phyloP scores from a whole-genome alignment of 306 rosid genomes.

The Fagus crenata region DNA sequence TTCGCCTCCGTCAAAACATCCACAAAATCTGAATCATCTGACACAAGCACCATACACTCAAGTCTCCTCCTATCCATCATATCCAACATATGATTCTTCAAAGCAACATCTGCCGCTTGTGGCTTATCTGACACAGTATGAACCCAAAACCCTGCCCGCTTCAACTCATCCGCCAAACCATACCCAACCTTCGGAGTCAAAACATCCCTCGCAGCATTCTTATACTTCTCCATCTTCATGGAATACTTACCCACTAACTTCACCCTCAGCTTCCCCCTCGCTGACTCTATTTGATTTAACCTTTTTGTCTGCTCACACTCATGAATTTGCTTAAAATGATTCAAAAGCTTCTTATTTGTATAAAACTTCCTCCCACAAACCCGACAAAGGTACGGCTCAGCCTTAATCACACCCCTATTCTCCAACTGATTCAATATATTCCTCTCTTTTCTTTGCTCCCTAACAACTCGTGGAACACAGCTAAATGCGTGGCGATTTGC shows the following conservation, averaged over 20 bases:
- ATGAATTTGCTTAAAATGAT: conserved; percentile 77
- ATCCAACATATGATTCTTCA: conserved; percentile 59
- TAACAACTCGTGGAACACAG: conserved; percentile 50
- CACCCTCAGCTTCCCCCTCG: conserved; percentile 68
- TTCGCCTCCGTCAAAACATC: conserved; percentile 73
- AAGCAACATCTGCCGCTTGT: conserved; percentile 50
- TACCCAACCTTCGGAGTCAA: conserved; percentile 60
- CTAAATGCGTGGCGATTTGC: conserved; percentile 56
- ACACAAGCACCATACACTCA: conserved; percentile 81
- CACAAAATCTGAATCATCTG: conserved; percentile 70
- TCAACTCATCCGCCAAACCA: conserved; percentile 65
- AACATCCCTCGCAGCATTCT: conserved; percentile 57
- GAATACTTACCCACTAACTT: conserved; percentile 75
- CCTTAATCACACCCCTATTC: conserved; percentile 57
- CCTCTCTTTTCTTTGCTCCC: conserved; percentile 54
- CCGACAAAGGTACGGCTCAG: conserved; percentile 58
- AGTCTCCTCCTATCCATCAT: conserved; percentile 62
- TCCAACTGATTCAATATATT: conserved; percentile 46
- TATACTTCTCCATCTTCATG: conserved; percentile 85
- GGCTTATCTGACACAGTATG: conserved; percentile 48
- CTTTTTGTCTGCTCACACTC: conserved; percentile 73
- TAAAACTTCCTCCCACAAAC: conserved; percentile 80
- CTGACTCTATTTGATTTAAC: conserved; percentile 70
- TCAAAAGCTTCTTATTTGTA: conserved; percentile 64
- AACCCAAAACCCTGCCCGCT: conserved; percentile 76